Evolutionary conservation across 2,329 filamentous ascomycete genomes (phyloP), one percentile per base, ranked within the genome.

Genomic region (Ophiostoma perfectum): DNA sequence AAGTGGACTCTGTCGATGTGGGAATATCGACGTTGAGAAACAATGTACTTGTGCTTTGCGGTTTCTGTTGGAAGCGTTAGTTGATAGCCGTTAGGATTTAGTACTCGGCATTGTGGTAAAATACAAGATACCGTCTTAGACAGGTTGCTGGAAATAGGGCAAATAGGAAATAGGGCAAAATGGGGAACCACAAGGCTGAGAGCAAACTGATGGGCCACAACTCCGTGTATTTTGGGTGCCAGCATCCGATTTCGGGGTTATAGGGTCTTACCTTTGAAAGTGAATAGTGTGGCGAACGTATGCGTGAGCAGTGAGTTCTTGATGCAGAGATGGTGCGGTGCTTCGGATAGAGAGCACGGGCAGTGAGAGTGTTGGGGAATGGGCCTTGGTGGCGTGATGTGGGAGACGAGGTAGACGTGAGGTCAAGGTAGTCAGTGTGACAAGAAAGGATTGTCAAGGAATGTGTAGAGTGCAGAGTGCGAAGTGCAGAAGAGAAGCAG

Each of bases 171-270:
- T 14, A 7, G 55, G 27, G 55, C 55, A 60, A 60, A 60, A 39
- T 60, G 55, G 55, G 38, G 52, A 60, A 14, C 11, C 16, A 38
- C 27, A 60, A 60, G 55, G 55, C 55, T 60, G 55, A 60, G 55
- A 16, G 16, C 3, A 36, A 5, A 27, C 27, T 27, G 27, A 27
- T 27, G 27, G 27, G 27, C 27, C 27, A 27, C 27, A 27, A 27
- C 27, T 1, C 27, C 27, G 27, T 27, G 27, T 27, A 27, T 27
- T 1, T 27, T 6, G 27, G 18, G 27, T 9, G 5, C 12, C 27
- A 60, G 27, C 27, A 16, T 38, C 11, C 9, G 12, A 60, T 18
- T 16, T 18, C 27, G 27, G 52, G 9, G 42, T 8, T 44, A 44
- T 44, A 44, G 6, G 11, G 11, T 12, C 42, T 8, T 44, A 44